These are phyloP conservation scores for Apiospora marii DNA, from an alignment of 2,329 filamentous ascomycete species.

Conservation along the genomic window DNA sequence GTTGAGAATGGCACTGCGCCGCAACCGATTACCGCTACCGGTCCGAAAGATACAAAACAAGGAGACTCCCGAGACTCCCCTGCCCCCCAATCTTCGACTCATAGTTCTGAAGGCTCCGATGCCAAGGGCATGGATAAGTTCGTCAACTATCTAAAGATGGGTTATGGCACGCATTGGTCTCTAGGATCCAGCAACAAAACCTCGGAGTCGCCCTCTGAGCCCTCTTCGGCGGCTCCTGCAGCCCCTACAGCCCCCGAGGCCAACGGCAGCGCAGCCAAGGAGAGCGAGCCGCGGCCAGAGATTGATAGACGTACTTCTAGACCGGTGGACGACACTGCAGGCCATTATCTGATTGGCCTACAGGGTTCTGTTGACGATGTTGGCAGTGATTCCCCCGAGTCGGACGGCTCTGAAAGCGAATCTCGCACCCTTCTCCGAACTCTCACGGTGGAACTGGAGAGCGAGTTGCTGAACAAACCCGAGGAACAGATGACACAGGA, in stretches of 20 bases:
- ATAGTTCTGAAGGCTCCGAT: conserved; percentile 36
- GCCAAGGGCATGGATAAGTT: conserved; percentile 60
- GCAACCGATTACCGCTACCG: conserved; percentile 24
- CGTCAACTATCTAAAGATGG: conserved; percentile 71
- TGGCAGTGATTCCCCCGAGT: conserved; percentile 43
- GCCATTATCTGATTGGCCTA: conserved; percentile 72
- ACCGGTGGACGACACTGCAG: conserved; percentile 38
- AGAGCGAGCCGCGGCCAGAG: conserved; percentile 23
- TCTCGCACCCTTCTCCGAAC: conserved; percentile 70
- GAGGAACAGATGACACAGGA: conserved; percentile 56
- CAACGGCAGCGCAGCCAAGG: conserved; percentile 24
- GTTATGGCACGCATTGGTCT: conserved; percentile 73
- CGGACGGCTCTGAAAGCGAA: conserved; percentile 44
- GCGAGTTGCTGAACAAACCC: conserved; percentile 46
- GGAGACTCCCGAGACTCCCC: conserved; percentile 5
- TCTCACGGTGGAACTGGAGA: conserved; percentile 70
- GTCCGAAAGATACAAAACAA: background rate
- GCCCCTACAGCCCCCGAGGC: conserved; percentile 25
- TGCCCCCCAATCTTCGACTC: conserved; percentile 24
- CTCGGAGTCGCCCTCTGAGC: background rate
- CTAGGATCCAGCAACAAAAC: conserved; percentile 42
- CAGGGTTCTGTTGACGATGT: conserved; percentile 67
- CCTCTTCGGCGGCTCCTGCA: conserved; percentile 17
- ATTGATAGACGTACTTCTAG: conserved; percentile 25
- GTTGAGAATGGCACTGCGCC: conserved; percentile 26